Evolutionary conservation across 228 moss, liverwort and hornwort species (phyloP).

Genomic region (Sphagnum fallax): DNA sequence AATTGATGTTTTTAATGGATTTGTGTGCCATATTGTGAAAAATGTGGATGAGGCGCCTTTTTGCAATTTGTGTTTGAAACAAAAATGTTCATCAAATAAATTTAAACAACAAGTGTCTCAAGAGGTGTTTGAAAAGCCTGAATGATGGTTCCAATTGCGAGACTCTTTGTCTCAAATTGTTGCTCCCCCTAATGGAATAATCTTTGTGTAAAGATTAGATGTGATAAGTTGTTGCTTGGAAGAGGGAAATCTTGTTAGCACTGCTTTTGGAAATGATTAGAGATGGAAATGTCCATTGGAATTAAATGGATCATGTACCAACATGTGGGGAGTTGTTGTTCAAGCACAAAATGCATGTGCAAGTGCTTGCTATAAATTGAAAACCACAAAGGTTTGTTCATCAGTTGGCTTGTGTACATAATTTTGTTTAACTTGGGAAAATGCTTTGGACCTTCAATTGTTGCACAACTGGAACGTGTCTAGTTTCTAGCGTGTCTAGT

Average conservation of each 20-base stretch:
- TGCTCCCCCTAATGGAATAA: constrained; percentile 64
- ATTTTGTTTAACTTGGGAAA: constrained; percentile 47
- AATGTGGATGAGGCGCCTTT: constrained; percentile 87
- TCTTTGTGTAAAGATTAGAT: constrained; percentile 66
- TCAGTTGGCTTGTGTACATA: constrained; percentile 43
- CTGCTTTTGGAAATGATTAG: not conserved
- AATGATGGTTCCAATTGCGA: constrained; percentile 45
- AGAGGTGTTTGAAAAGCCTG: constrained; percentile 48
- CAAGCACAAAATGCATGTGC: constrained; percentile 36
- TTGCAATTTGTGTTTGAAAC: constrained; percentile 53
- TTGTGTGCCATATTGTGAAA: constrained; percentile 51
- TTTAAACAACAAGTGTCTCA: constrained; percentile 38
- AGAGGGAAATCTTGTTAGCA: too few species aligned
- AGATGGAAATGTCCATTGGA: not conserved
- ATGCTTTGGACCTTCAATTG: constrained; percentile 68
- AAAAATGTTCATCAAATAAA: constrained; percentile 8
- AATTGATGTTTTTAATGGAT: not conserved
- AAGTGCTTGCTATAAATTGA: constrained; percentile 68
- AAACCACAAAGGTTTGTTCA: constrained; percentile 59
- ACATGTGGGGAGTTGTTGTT: constrained; percentile 78
- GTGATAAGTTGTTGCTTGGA: too few species aligned
- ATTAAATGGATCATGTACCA: constrained; percentile 17
- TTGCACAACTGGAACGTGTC: constrained; percentile 51
- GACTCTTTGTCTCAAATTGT: constrained; percentile 28
- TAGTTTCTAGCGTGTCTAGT: constrained; percentile 21